Percentiles rank a stretch among this genome's conserved stretches.
phyloP scores from a whole-genome alignment of 495 filamentous ascomycete species.

The Poronia punctata region DNA sequence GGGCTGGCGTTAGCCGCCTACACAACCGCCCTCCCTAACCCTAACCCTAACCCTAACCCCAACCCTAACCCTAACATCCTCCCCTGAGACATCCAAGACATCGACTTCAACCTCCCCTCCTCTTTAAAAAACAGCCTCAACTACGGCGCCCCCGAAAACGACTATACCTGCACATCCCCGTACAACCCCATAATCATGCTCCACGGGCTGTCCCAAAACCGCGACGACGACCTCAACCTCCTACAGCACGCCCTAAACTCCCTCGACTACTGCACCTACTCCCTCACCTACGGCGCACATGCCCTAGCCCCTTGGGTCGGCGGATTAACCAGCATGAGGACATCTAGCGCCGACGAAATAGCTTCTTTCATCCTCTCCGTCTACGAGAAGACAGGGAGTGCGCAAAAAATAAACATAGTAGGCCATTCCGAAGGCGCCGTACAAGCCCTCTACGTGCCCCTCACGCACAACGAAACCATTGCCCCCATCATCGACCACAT shows the following conservation, averaged over 20 bases:
- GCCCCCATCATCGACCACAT: constrained; percentile 37
- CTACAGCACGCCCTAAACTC: constrained; percentile 45
- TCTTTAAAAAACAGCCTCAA: constrained; percentile 11
- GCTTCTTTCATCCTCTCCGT: constrained; percentile 43
- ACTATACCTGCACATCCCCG: constrained; percentile 24
- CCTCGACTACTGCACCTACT: constrained; percentile 47
- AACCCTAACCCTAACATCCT: neutral
- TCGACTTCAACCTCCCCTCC: constrained; percentile 13
- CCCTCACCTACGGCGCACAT: constrained; percentile 46
- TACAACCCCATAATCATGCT: constrained; percentile 46
- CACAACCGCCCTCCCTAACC: neutral
- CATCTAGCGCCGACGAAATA: constrained; percentile 44
- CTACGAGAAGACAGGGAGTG: constrained; percentile 32
- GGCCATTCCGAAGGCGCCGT: constrained; percentile 52
- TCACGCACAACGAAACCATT: constrained; percentile 37
- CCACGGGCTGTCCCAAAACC: constrained; percentile 47
- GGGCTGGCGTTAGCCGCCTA: neutral
- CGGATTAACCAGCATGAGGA: constrained; percentile 37
- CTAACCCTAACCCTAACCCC: neutral
- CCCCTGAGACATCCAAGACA: neutral
- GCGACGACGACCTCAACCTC: constrained; percentile 46
- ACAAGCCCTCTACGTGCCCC: constrained; percentile 44
- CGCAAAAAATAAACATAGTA: constrained; percentile 41
- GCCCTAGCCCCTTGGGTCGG: constrained; percentile 40
- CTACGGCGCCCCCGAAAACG: constrained; percentile 24